Evolutionary conservation across 345 rosid species (phyloP), one percentile per base, ranked within the genome.

Genomic region (Acer campestre): DNA sequence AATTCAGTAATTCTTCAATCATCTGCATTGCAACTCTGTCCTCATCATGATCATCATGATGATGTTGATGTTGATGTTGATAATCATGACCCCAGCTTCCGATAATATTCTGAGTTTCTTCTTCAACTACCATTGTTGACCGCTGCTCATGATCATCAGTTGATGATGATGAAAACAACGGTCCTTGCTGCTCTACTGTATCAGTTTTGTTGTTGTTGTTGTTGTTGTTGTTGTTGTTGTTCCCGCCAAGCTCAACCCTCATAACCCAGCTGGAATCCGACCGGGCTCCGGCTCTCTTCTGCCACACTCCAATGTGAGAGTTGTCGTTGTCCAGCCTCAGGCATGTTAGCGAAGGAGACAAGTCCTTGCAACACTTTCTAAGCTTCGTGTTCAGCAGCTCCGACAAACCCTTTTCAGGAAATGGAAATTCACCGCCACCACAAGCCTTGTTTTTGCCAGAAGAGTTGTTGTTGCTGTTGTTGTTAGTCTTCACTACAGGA

Each of bases 271-370:
- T 87, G 0, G 87, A 85, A 65, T 75, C 81, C 6, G 94, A 75
- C 40, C 82, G 79, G 0, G 89, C 68, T 12, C 97, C 97, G 18
- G 92, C 90, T 0, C 92, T 79, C 71, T 89, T 90, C 51, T 90
- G 94, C 97, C 97, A 92, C 6, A 92, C 93, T 0, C 92, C 97
- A 16, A 92, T 90, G 67, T 90, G 91, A 7, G 91, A 86, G 72
- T 87, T 90, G 63, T 86, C 87, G 10, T 80, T 89, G 80, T 92
- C 97, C 0, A 92, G 91, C 78, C 94, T 87, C 18, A 92, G 84
- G 77, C 94, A 92, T 48, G 94, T 92, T 14, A 90, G 82, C 0
- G 89, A 92, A 38, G 92, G 93, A 46, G 86, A 84, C 40, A 79
- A 88, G 62, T 89, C 85, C 74, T 86, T 89, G 80, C 92, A 83